phyloP scores from a whole-genome alignment of 148 eudicot species.

The Selenicereus undatus region DNA sequence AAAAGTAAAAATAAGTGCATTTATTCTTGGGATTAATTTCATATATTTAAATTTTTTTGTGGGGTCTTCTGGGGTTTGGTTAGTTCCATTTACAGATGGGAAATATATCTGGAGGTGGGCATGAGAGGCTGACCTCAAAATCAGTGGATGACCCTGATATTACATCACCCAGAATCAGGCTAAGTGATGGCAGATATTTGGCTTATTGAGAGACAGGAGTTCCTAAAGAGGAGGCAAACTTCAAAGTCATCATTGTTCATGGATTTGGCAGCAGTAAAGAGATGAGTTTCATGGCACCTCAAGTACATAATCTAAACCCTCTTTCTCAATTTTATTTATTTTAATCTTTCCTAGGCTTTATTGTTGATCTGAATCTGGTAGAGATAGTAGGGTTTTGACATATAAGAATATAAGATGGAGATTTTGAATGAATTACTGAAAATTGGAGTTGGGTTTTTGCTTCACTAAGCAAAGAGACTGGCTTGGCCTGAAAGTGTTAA shows the following conservation, averaged over 20 bases:
- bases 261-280: conserved; percentile 80
- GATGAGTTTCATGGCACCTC: conserved; percentile 59
- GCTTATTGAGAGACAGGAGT: conserved; percentile 83
- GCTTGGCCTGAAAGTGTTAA: no score
- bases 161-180: conserved; percentile 46
- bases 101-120: conserved; percentile 36
- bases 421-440: neutral
- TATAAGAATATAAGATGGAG: neutral
- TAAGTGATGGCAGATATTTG: conserved; percentile 70
- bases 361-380: neutral
- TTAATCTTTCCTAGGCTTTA: neutral
- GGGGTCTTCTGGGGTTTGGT: neutral
- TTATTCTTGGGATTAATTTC: neutral
- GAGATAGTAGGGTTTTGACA: neutral
- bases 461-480: neutral
- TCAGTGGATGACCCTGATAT: conserved; percentile 31
- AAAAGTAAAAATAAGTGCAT: neutral
- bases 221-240: conserved; percentile 45
- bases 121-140: conserved; percentile 23
- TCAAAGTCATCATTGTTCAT: conserved; percentile 70
- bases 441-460: conserved; percentile 14
- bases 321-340: neutral
- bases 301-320: conserved; percentile 36
- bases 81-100: conserved; percentile 34
- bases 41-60: neutral